These are phyloP conservation scores for Cytospora piceae DNA, from an alignment of 2,329 filamentous ascomycete species.

Conservation along the genomic window DNA sequence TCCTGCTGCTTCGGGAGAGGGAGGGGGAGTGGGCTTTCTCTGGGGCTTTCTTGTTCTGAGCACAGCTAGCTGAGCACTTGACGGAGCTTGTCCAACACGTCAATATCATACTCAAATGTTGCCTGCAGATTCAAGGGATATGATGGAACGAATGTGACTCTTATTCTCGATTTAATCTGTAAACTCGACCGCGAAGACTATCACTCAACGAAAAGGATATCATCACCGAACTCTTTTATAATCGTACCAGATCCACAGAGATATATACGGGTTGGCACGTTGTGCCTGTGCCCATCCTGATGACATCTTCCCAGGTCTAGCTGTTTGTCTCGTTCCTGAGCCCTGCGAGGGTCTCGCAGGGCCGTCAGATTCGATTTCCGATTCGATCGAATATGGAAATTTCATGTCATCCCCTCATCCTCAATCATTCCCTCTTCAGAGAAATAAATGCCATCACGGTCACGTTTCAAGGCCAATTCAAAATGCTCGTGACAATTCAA, in stretches of 20 bases:
- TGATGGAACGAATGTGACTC: background rate
- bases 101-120: constrained; percentile 6
- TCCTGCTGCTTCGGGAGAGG: background rate
- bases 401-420: constrained; percentile 13
- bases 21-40: too few relatives aligned
- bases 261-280: background rate
- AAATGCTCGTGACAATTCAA: constrained; percentile 9
- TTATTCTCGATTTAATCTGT: background rate
- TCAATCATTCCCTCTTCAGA: constrained; percentile 17
- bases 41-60: constrained; percentile 1
- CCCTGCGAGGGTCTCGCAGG: constrained; percentile 1
- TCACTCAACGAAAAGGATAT: constrained; percentile 21
- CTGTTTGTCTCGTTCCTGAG: background rate
- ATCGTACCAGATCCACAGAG: background rate
- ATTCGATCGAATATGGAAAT: constrained; percentile 4
- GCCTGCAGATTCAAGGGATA: background rate
- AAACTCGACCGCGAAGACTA: constrained; percentile 10
- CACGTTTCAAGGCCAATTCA: constrained; percentile 10
- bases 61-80: background rate
- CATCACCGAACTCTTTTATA: constrained; percentile 8
- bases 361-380: constrained; percentile 11
- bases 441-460: constrained; percentile 15
- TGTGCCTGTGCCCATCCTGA: constrained; percentile 3
- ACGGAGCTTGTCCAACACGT: background rate
- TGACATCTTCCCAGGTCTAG: background rate